phyloP scores from a whole-genome alignment of 2,329 filamentous ascomycete genomes.

The Periconia macrospinosa region DNA sequence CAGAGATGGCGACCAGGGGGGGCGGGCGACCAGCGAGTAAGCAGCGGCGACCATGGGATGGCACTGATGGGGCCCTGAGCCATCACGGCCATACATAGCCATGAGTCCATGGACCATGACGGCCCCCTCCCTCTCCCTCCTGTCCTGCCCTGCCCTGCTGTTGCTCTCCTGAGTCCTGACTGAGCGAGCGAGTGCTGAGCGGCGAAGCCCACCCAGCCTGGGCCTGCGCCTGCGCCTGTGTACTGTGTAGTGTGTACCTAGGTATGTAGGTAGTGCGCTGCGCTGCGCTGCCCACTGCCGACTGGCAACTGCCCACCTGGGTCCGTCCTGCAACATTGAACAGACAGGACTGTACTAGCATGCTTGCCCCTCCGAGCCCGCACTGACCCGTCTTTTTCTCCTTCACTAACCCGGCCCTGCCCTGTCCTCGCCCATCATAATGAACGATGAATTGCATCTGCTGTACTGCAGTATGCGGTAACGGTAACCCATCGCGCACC shows the following conservation, averaged over 20 bases:
- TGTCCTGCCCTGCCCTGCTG: too few relatives aligned
- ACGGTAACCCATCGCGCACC: too few relatives aligned
- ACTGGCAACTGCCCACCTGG: too few relatives aligned
- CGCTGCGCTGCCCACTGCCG: too few relatives aligned
- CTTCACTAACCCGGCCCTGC: not conserved
- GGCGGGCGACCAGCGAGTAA: slow-evolving; percentile 13
- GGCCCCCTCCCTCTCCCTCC: slow-evolving; percentile 1
- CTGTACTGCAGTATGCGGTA: too few relatives aligned
- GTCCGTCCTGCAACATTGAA: too few relatives aligned
- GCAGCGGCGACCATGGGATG: slow-evolving; percentile 1
- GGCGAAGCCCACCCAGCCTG: not conserved
- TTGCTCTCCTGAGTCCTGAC: not conserved
- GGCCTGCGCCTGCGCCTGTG: slow-evolving; percentile 3
- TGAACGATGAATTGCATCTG: not conserved
- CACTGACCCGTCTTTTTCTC: not conserved
- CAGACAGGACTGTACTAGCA: too few relatives aligned
- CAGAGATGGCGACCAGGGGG: slow-evolving; percentile 3
- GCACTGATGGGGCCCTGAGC: too few relatives aligned
- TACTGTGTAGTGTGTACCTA: too few relatives aligned
- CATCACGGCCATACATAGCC: too few relatives aligned
- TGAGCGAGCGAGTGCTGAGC: not conserved
- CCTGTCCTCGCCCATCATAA: not conserved
- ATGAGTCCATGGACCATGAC: not conserved
- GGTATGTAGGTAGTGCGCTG: too few relatives aligned
- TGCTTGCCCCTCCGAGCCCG: too few relatives aligned